Evolutionary conservation across 2,329 filamentous ascomycete genomes (phyloP).

Genomic region (Fusarium mangiferae): DNA sequence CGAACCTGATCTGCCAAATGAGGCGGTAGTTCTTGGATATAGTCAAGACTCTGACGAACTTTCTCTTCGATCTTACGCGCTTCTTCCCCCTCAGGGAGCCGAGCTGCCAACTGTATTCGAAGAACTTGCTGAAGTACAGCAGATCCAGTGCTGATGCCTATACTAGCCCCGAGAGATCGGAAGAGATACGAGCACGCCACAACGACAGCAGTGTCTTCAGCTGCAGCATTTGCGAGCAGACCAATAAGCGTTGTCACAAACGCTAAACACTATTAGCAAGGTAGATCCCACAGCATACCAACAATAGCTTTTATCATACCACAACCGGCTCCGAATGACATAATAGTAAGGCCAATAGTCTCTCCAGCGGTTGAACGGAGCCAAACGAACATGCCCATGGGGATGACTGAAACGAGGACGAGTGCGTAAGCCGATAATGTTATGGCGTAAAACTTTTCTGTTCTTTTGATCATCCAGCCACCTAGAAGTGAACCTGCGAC

Average conservation of each 20-base stretch:
- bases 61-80: constrained; percentile 73
- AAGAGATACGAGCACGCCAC: constrained; percentile 86
- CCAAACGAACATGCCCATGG: constrained; percentile 65
- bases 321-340: constrained; percentile 53
- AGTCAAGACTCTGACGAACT: constrained; percentile 77
- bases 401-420: constrained; percentile 63
- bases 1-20: constrained; percentile 68
- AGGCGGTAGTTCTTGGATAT: constrained; percentile 72
- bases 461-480: constrained; percentile 75
- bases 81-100: constrained; percentile 66
- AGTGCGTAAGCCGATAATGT: constrained; percentile 67
- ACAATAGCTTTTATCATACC: constrained; percentile 39
- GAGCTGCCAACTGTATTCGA: constrained; percentile 62
- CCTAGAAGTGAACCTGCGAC: constrained; percentile 73
- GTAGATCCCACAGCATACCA: background rate
- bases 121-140: constrained; percentile 78
- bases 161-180: constrained; percentile 79
- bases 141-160: constrained; percentile 77
- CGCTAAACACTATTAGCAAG: background rate
- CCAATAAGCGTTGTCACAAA: constrained; percentile 71
- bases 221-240: constrained; percentile 74
- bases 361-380: constrained; percentile 61
- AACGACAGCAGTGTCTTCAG: constrained; percentile 76
- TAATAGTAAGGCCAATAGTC: constrained; percentile 65
- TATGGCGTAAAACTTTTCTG: constrained; percentile 77